Base-by-base conservation (phyloP, 2,329 filamentous ascomycete species). In the Pyrenophora tritici-repentis region DNA sequence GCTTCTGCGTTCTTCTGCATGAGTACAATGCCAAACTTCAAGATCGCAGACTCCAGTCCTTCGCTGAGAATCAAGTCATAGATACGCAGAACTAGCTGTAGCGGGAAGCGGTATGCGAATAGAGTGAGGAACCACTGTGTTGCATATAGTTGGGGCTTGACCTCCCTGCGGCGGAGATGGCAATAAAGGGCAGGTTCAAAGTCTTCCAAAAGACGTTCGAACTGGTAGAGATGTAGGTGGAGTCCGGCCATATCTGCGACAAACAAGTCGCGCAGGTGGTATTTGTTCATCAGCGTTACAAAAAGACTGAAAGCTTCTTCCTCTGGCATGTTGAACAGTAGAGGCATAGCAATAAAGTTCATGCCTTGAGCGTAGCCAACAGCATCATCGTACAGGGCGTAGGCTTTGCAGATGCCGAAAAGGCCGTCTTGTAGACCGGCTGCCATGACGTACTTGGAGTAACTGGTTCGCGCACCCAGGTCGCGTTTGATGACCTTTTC, bases 61-160 rank as follows among this genome's bases (percentile, higher is more conserved):
- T 97, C 93, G 39, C 90, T 94, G 14, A 99, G 81, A 43, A 99
- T 94, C 47, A 99, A 78, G 70, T 99, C 94, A 74, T 97, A 99
- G 42, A 99, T 95, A 26, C 94, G 89, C 50, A 99, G 86, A 6
- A 99, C 94, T 8, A 99, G 85, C 70, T 99, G 94, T 6, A 99
- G 81, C 7, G 94, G 94, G 73, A 99, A 99, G 35, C 95, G 89
- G 73, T 99, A 99, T 26, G 93, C 91, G 70, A 99, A 99, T n/a
- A 99, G 81, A 0, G 94, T 99, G 42, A 99, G 82, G 75, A 99
- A 99, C 94, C 94, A 99, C 73, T 99, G 94, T 0, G 94, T 99
- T 37, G 94, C 94, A 71, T 99, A 99, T 7, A 99, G 81, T 68
- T 96, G 91, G 1, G 94, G 89, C 7, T 89, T 89, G 47, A 99